phyloP scores from a whole-genome alignment of 2,329 filamentous ascomycete species.

The Colletotrichum ledebouriae region DNA sequence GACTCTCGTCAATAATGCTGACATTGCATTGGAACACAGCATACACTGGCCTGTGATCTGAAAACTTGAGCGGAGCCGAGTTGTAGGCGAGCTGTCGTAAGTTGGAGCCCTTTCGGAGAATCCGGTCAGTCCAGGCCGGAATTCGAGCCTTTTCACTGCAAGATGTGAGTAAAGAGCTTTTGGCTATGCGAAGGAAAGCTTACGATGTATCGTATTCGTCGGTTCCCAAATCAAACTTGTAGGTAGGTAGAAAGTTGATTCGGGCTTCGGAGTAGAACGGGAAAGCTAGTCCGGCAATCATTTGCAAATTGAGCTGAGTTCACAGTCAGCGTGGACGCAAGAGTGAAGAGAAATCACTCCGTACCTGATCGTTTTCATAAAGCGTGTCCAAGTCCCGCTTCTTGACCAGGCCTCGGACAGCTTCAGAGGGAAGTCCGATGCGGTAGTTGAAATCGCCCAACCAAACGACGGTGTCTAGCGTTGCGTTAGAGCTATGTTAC shows the following conservation, averaged over 20 bases:
- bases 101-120: constrained; percentile 87
- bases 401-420: constrained; percentile 80
- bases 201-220: constrained; percentile 93
- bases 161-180: constrained; percentile 48
- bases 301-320: constrained; percentile 86
- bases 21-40: constrained; percentile 89
- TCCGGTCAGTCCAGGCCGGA: constrained; percentile 96
- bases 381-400: constrained; percentile 80
- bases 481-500: constrained; percentile 14
- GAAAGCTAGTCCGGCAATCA: constrained; percentile 92
- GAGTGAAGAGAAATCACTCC: constrained; percentile 16
- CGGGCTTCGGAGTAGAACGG: constrained; percentile 91
- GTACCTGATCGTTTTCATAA: constrained; percentile 91
- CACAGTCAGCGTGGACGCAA: not conserved
- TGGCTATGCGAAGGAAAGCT: constrained; percentile 47
- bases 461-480: constrained; percentile 79
- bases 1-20: constrained; percentile 81
- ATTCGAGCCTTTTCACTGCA: constrained; percentile 89
- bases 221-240: constrained; percentile 92
- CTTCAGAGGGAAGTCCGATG: constrained; percentile 86
- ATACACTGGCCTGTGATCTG: constrained; percentile 96
- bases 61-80: constrained; percentile 86
- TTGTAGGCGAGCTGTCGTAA: constrained; percentile 87
- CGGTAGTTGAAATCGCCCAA: constrained; percentile 98
- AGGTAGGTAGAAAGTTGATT: constrained; percentile 92